Conservation (phyloP, 305 asterid genomes). For the Fraxinus nigra region DNA sequence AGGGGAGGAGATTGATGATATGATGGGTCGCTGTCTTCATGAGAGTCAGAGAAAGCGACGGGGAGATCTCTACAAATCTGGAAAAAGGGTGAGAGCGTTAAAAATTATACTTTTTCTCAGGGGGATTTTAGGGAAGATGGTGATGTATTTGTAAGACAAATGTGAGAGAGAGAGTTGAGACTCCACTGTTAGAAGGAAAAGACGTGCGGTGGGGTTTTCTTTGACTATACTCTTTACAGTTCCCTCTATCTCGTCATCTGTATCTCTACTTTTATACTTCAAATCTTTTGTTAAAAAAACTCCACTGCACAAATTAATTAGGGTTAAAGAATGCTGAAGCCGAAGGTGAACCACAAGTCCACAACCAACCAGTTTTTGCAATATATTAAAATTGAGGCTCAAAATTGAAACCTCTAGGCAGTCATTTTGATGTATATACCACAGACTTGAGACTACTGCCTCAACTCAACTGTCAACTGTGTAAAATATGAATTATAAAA, state of each 20-base stretch:
- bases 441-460: neutral
- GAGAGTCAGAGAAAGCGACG: slow-evolving; percentile 28
- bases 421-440: neutral
- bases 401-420: neutral
- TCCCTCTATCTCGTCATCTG: neutral
- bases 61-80: slow-evolving; percentile 38
- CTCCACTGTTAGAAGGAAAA: neutral
- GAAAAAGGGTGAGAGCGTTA: slow-evolving; percentile 1
- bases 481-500: neutral
- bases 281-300: neutral
- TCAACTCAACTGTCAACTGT: too few relatives aligned
- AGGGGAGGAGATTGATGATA: slow-evolving; percentile 10
- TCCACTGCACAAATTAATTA: neutral
- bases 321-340: neutral
- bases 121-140: slow-evolving; percentile 7
- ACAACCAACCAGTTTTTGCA: neutral
- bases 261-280: neutral
- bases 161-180: neutral
- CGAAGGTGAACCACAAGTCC: too few relatives aligned
- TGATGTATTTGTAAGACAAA: neutral
- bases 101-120: neutral
- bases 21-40: slow-evolving; percentile 35
- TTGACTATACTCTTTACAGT: neutral
- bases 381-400: neutral
- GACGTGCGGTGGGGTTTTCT: neutral